A percentile compares a stretch with the other conserved stretches of the same genome.
These are phyloP conservation scores for Nakazawaea wickerhamii DNA, from an alignment of 805 yeast species.

Conservation along the genomic window DNA sequence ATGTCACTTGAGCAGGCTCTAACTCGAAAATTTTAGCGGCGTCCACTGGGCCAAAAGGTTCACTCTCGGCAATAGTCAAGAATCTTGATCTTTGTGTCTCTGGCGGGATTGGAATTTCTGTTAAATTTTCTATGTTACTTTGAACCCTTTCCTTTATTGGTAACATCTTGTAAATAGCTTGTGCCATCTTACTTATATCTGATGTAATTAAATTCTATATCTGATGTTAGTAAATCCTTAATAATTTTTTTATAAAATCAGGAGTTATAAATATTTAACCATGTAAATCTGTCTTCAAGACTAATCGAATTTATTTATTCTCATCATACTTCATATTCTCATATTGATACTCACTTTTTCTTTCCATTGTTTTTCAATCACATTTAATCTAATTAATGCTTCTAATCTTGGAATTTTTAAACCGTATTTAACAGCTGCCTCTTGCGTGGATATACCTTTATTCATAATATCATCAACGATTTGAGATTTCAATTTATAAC, in stretches of 20 bases:
- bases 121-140: conserved; percentile 61
- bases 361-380: conserved; percentile 59
- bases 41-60: conserved; percentile 93
- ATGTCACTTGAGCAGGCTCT: conserved; percentile 81
- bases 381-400: conserved; percentile 69
- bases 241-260: background rate
- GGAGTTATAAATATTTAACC: conserved; percentile 37
- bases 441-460: conserved; percentile 56
- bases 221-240: conserved; percentile 31
- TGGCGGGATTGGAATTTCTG: conserved; percentile 91
- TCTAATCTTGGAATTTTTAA: conserved; percentile 82
- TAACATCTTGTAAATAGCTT: conserved; percentile 70
- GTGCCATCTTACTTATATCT: conserved; percentile 56
- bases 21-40: conserved; percentile 81
- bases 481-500: conserved; percentile 51
- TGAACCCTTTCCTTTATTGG: conserved; percentile 53
- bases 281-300: conserved; percentile 61
- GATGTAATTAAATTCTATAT: conserved; percentile 41
- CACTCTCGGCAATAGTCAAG: conserved; percentile 86
- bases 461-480: conserved; percentile 53
- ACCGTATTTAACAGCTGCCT: conserved; percentile 72
- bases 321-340: conserved; percentile 33
- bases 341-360: conserved; percentile 46
- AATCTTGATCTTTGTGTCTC: conserved; percentile 79
- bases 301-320: conserved; percentile 57